phyloP scores from a whole-genome alignment of 73 alveolate species.

The Paramecium biaurelia region DNA sequence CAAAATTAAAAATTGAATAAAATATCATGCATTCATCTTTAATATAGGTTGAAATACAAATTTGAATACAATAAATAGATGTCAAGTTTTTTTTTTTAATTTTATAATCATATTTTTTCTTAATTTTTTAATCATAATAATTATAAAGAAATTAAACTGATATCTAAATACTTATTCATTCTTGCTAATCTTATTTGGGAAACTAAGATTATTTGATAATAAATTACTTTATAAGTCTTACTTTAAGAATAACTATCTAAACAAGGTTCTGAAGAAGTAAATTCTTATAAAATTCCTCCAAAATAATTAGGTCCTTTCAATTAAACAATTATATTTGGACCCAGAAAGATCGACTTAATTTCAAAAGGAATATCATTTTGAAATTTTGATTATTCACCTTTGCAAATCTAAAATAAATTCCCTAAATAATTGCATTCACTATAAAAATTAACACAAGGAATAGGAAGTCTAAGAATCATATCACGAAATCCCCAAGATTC shows the following conservation, averaged over 20 bases:
- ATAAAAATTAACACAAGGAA: neutral
- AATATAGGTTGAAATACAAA: too few species aligned
- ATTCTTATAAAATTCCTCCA: neutral
- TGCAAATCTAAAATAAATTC: neutral
- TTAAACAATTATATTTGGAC: neutral
- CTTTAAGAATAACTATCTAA: neutral
- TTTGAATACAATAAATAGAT: too few species aligned
- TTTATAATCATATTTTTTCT: too few species aligned
- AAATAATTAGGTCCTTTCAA: neutral
- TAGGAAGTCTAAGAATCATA: too few species aligned
- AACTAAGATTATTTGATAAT: neutral
- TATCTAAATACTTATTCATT: neutral
- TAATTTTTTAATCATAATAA: too few species aligned
- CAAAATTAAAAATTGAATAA: too few species aligned
- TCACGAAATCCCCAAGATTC: neutral
- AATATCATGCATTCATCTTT: too few species aligned
- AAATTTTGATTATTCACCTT: neutral
- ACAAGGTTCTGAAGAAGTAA: neutral
- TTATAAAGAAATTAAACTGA: too few species aligned
- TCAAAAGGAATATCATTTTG: neutral
- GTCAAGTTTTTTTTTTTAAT: too few species aligned
- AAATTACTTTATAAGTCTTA: too few species aligned
- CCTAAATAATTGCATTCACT: neutral
- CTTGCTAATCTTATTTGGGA: neutral
- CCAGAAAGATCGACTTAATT: neutral